Evolutionary conservation across 805 yeast genomes (phyloP).

Genomic region (Candida boidinii): DNA sequence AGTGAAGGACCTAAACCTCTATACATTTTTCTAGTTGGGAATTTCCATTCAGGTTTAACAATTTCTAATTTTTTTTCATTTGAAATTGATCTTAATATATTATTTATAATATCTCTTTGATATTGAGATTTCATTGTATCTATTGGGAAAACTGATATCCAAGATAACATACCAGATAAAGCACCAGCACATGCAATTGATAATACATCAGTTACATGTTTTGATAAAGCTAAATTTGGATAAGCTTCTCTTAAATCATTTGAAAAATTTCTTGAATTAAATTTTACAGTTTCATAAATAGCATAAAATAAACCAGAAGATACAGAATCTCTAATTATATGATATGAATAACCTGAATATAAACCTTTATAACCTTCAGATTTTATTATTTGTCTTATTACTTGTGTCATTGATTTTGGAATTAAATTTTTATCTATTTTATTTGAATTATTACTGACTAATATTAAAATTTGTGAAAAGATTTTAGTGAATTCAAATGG

Average conservation of each 20-base stretch:
- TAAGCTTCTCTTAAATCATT: constrained; percentile 14
- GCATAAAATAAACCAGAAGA: constrained; percentile 71
- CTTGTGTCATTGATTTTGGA: constrained; percentile 27
- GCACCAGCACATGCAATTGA: constrained; percentile 70
- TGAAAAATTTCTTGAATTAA: constrained; percentile 26
- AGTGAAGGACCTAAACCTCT: constrained; percentile 73
- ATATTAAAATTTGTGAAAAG: constrained; percentile 62
- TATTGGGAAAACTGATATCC: constrained; percentile 71
- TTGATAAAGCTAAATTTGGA: constrained; percentile 15
- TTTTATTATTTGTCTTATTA: constrained; percentile 44
- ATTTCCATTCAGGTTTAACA: constrained; percentile 18
- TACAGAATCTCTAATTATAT: constrained; percentile 57
- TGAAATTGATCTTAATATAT: constrained; percentile 45
- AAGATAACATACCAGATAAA: constrained; percentile 62
- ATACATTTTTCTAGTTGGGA: constrained; percentile 48
- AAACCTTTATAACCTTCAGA: constrained; percentile 56
- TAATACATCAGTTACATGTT: constrained; percentile 25
- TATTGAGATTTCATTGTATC: constrained; percentile 73
- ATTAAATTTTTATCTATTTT: constrained; percentile 7
- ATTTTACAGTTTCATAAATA: constrained; percentile 66
- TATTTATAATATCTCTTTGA: constrained; percentile 66
- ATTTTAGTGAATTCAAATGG: constrained; percentile 84
- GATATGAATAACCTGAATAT: constrained; percentile 67
- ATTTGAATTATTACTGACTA: constrained; percentile 27
- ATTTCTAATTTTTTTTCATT: constrained; percentile 35